These are phyloP conservation scores for Raffaelea deltoideospora DNA, from an alignment of 2,329 filamentous ascomycete genomes.

Conservation along the genomic window DNA sequence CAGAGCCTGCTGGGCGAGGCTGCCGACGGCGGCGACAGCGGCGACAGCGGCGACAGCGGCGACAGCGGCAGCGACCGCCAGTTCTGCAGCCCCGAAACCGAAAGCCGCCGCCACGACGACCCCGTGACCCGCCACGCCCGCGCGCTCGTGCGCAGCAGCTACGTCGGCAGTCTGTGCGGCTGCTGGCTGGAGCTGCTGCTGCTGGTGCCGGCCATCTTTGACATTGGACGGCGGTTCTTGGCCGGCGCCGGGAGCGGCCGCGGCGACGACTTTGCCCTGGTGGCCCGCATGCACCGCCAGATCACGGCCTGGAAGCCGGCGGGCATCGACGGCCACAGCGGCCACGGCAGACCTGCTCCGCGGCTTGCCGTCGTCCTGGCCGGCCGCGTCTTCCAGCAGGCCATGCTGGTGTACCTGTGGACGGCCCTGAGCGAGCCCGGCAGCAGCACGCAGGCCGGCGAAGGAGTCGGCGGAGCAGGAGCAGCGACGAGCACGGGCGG, in stretches of 20 bases:
- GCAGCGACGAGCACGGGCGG: background rate
- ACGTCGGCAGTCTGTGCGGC: constrained; percentile 22
- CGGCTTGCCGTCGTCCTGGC: constrained; percentile 22
- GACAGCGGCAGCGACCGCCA: no score
- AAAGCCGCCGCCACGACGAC: no score
- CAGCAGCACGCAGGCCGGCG: no score
- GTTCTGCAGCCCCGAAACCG: no score
- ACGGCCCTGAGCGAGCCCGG: constrained; percentile 3
- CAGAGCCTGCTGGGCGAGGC: constrained; percentile 17
- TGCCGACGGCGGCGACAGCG: no score
- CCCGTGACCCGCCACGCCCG: no score
- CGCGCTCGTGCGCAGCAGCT: constrained; percentile 15
- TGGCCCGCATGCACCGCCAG: constrained; percentile 19
- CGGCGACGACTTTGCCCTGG: constrained; percentile 19
- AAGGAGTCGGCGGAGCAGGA: no score
- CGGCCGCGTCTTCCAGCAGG: constrained; percentile 28
- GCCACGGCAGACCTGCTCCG: no score
- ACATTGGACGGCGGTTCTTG: constrained; percentile 20
- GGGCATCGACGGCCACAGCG: no score
- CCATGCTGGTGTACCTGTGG: constrained; percentile 25
- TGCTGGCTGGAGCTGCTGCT: constrained; percentile 24
- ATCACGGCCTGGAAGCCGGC: constrained; percentile 24
- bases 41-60: no score
- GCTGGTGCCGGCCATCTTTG: constrained; percentile 23
- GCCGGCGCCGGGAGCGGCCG: background rate